A percentile compares a stretch with the other conserved stretches of the same genome.
These are phyloP conservation scores for Erucastrum elatum DNA, from an alignment of 345 rosid species.

Conservation along the genomic window DNA sequence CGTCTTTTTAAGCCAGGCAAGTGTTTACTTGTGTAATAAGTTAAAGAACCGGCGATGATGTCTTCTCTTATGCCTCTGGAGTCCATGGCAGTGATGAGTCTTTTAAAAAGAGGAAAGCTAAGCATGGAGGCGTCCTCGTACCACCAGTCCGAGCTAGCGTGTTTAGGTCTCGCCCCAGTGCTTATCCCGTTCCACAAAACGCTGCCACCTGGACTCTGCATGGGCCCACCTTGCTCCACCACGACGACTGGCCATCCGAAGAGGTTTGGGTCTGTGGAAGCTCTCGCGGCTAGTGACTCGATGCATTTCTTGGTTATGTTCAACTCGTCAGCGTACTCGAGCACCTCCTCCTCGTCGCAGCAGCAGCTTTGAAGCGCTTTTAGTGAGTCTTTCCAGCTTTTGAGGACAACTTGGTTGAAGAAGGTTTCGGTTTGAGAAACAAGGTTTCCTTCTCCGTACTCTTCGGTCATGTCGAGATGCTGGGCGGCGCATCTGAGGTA, in stretches of 20 bases:
- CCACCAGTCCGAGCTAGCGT: conserved; percentile 91
- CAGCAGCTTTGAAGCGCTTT: conserved; percentile 76
- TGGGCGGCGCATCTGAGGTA: conserved; percentile 85
- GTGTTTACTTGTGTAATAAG: conserved; percentile 71
- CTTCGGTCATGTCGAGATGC: conserved; percentile 90
- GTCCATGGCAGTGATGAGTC: conserved; percentile 72
- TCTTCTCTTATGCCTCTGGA: conserved; percentile 76
- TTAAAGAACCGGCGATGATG: conserved; percentile 71
- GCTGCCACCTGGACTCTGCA: conserved; percentile 98
- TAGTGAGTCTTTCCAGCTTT: conserved; percentile 88
- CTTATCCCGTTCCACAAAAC: conserved; percentile 98
- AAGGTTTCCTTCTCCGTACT: conserved; percentile 90
- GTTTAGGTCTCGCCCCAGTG: conserved; percentile 83
- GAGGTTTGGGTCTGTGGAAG: conserved; percentile 79
- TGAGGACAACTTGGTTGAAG: conserved; percentile 79
- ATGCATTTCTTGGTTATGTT: conserved; percentile 75
- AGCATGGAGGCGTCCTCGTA: conserved; percentile 81
- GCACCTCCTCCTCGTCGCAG: conserved; percentile 46
- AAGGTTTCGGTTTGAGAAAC: conserved; percentile 74
- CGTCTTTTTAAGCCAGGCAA: conserved; percentile 85
- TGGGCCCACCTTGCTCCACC: conserved; percentile 80
- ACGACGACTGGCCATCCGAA: conserved; percentile 78
- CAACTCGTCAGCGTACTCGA: conserved; percentile 66
- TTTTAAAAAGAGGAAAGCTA: conserved; percentile 73
- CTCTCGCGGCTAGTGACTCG: conserved; percentile 72